Evolutionary conservation across 768 basidiomycete genomes (phyloP).

Genomic region (Suillus subluteus): DNA sequence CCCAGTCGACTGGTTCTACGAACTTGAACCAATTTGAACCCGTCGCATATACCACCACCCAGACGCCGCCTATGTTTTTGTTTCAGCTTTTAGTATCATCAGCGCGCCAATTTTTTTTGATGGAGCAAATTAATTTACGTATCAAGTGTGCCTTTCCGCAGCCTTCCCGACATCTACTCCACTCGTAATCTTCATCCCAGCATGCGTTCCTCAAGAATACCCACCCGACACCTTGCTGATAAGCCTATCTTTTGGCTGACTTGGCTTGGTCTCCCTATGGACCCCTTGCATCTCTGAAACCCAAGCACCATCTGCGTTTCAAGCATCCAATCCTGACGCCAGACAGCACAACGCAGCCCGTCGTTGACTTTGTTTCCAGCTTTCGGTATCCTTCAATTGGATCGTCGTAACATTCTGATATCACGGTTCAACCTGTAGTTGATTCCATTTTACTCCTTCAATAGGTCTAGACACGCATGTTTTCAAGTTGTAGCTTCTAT

Average conservation of each 20-base stretch:
- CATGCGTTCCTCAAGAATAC: constrained; percentile 46
- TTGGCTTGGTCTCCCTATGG: constrained; percentile 62
- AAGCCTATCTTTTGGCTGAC: constrained; percentile 64
- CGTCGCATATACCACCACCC: not conserved
- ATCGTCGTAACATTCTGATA: not conserved
- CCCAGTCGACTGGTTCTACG: not conserved
- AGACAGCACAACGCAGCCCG: not conserved
- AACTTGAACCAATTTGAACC: not conserved
- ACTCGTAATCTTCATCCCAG: constrained; percentile 32
- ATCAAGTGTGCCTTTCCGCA: not conserved
- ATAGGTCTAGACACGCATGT: not conserved
- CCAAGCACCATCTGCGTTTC: not conserved
- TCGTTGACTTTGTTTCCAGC: not conserved
- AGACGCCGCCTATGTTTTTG: not conserved
- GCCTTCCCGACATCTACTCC: constrained; percentile 10
- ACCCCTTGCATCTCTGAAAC: constrained; percentile 52
- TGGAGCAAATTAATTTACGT: not conserved
- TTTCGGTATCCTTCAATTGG: not conserved
- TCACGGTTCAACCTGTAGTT: not conserved
- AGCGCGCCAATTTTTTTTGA: not conserved
- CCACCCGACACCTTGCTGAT: constrained; percentile 52
- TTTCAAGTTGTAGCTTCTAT: not conserved
- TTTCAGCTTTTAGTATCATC: not conserved
- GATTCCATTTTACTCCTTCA: not conserved
- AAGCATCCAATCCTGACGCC: not conserved